A percentile compares a stretch with the other conserved stretches of the same genome.
Evolutionary conservation across 148 eudicot species (phyloP).

Genomic region (Pharnaceum exiguum): DNA sequence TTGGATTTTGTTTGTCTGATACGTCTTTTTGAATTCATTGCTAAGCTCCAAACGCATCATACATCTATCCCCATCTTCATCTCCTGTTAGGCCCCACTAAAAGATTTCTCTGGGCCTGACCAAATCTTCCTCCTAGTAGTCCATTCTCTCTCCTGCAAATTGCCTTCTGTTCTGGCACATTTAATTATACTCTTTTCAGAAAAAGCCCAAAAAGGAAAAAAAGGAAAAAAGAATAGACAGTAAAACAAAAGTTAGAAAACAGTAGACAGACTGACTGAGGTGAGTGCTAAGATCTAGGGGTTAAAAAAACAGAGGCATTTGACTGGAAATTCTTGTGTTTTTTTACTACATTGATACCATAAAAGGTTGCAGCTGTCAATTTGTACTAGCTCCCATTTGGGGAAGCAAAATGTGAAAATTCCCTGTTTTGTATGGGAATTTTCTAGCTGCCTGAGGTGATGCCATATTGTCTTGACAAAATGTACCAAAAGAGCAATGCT

Average conservation of each 20-base stretch:
- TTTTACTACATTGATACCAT: not conserved
- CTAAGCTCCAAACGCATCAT: conserved; percentile 24
- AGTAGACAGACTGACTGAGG: too few relatives aligned
- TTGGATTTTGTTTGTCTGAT: conserved; percentile 23
- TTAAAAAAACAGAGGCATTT: too few relatives aligned
- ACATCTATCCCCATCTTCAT: conserved; percentile 15
- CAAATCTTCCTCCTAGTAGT: conserved; percentile 5
- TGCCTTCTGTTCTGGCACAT: not conserved
- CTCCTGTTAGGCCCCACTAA: conserved; percentile 17
- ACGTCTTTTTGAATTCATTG: conserved; percentile 31
- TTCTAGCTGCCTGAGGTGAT: not conserved
- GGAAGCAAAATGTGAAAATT: not conserved
- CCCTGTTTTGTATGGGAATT: not conserved
- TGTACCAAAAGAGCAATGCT: too few relatives aligned
- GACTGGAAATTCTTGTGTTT: not conserved
- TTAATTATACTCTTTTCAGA: conserved; percentile 10
- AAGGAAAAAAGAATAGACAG: too few relatives aligned
- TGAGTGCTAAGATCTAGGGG: too few relatives aligned
- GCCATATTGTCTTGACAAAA: not conserved
- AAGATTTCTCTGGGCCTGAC: conserved; percentile 21
- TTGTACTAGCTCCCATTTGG: not conserved
- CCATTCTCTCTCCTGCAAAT: not conserved
- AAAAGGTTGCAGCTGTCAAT: not conserved
- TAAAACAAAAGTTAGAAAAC: too few relatives aligned
- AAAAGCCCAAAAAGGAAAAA: too few relatives aligned